Percentiles rank a stretch among this genome's conserved stretches.
Conservation (phyloP, 2,329 filamentous ascomycete genomes). For the Xylaria multiplex region DNA sequence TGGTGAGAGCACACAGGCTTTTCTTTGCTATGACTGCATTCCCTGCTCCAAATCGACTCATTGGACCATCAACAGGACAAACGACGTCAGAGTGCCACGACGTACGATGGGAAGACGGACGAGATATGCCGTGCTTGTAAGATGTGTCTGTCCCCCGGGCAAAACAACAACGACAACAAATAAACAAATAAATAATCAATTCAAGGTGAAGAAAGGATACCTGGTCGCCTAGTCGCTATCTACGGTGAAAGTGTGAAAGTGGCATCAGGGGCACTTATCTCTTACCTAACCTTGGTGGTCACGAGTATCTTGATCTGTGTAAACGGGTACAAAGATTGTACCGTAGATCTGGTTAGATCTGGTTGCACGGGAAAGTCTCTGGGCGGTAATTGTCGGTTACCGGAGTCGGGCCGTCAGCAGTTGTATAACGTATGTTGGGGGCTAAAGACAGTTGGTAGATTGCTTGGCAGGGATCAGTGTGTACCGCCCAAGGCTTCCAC, state of each 20-base stretch:
- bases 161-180: background rate
- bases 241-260: no score
- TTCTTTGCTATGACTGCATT: constrained; percentile 25
- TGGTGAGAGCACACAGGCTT: constrained; percentile 28
- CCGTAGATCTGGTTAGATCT: no score
- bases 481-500: no score
- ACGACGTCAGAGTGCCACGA: constrained; percentile 24
- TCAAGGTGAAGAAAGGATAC: background rate
- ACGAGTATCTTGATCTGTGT: no score
- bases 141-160: constrained; percentile 23
- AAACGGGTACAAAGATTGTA: no score
- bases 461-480: no score
- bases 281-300: no score
- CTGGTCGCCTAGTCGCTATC: background rate
- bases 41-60: constrained; percentile 30
- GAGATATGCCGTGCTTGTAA: constrained; percentile 11
- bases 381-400: background rate
- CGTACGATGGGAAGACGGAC: constrained; percentile 14
- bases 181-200: background rate
- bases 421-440: constrained; percentile 5
- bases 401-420: constrained; percentile 11
- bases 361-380: no score
- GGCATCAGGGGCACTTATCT: no score
- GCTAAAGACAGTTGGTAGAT: background rate
- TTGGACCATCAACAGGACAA: constrained; percentile 25